phyloP scores from a whole-genome alignment of 2,329 filamentous ascomycete species.

The Coniochaeta pulveracea region DNA sequence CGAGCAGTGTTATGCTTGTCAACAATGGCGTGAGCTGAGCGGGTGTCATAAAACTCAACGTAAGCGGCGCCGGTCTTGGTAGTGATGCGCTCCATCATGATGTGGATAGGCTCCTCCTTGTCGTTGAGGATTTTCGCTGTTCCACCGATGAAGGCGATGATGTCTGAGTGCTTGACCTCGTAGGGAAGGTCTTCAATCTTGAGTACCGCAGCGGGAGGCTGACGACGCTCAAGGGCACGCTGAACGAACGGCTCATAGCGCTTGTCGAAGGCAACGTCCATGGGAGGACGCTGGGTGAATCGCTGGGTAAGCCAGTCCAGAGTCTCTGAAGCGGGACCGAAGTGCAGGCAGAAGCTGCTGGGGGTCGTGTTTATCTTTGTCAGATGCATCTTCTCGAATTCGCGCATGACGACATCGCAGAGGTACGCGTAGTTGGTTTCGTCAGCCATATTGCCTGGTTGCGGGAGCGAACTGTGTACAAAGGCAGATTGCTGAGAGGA shows the following conservation, averaged over 20 bases:
- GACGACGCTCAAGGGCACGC: conserved; percentile 18
- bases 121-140: conserved; percentile 45
- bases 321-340: conserved; percentile 18
- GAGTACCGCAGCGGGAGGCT: conserved; percentile 29
- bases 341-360: background rate
- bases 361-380: background rate
- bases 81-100: conserved; percentile 53
- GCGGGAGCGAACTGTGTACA: no score
- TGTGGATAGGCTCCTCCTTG: conserved; percentile 44
- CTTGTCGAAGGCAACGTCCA: conserved; percentile 22
- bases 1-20: conserved; percentile 30
- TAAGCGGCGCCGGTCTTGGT: conserved; percentile 52
- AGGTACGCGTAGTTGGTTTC: no score
- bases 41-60: conserved; percentile 41
- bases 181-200: conserved; percentile 47
- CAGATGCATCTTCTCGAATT: background rate
- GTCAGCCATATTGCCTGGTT: no score
- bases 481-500: no score
- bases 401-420: no score
- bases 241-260: conserved; percentile 36
- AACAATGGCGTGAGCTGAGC: conserved; percentile 42
- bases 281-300: conserved; percentile 20
- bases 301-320: conserved; percentile 25
- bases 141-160: conserved; percentile 47
- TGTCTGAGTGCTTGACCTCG: conserved; percentile 35